These are phyloP conservation scores for Fusarium ambrosium DNA, from an alignment of 2,329 filamentous ascomycete genomes.

Conservation along the genomic window DNA sequence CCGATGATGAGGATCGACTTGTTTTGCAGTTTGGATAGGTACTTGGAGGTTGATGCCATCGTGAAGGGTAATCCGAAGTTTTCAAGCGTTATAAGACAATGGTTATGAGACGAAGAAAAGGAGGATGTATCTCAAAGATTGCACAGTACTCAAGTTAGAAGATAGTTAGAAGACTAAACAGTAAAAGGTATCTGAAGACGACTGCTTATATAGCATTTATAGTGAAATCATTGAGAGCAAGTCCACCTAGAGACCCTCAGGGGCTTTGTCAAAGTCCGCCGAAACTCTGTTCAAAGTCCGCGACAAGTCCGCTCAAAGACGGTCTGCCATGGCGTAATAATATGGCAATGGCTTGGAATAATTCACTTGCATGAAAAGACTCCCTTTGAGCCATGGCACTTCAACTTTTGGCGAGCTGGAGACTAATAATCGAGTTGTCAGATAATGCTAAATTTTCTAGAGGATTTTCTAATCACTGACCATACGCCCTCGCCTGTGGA, in stretches of 20 bases:
- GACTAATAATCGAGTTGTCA: background rate
- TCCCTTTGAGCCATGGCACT: background rate
- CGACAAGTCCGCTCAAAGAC: background rate
- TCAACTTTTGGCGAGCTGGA: background rate
- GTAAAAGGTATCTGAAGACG: background rate
- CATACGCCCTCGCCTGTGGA: background rate
- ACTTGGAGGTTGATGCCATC: background rate
- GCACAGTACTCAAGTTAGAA: background rate
- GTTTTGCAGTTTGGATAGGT: background rate
- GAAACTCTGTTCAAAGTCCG: background rate
- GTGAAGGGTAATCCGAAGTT: background rate
- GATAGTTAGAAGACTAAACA: background rate
- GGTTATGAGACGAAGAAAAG: background rate
- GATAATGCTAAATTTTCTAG: accelerated
- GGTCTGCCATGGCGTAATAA: background rate
- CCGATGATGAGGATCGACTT: background rate
- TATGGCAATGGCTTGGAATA: background rate
- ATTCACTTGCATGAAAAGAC: background rate
- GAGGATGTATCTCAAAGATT: background rate
- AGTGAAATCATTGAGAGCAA: background rate
- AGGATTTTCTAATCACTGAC: background rate
- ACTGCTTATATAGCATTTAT: background rate
- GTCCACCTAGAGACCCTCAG: background rate
- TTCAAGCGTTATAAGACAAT: background rate
- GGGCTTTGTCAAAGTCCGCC: background rate